Evolutionary conservation across 192 early-diverging fungal genomes (phyloP).

Genomic region (Rhizoclosmatium globosum): DNA sequence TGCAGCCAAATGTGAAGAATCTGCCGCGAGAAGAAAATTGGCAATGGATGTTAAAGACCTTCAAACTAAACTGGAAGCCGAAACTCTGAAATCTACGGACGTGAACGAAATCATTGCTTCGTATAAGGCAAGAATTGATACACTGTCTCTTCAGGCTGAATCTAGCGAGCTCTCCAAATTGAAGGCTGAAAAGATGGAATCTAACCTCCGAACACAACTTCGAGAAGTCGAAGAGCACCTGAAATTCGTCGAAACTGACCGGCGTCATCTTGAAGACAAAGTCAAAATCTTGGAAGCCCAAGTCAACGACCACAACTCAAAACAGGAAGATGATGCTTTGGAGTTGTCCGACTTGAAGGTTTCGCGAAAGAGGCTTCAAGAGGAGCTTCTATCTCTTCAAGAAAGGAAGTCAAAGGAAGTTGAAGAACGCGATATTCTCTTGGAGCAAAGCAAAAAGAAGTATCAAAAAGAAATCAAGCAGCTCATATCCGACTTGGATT

Average conservation of each 20-base stretch:
- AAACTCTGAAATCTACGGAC: constrained; percentile 66
- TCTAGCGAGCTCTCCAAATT: constrained; percentile 71
- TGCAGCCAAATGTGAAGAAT: constrained; percentile 69
- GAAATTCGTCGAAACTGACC: constrained; percentile 68
- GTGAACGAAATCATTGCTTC: constrained; percentile 60
- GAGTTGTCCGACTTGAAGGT: constrained; percentile 74
- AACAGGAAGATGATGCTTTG: constrained; percentile 77
- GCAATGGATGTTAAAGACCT: constrained; percentile 69
- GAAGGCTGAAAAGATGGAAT: constrained; percentile 81
- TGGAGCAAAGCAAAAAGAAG: constrained; percentile 80
- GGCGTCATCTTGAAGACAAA: constrained; percentile 70
- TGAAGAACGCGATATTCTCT: constrained; percentile 74
- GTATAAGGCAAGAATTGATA: constrained; percentile 66
- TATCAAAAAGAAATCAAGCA: constrained; percentile 88
- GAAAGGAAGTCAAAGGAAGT: constrained; percentile 79
- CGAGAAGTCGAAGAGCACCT: constrained; percentile 75
- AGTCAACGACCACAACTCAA: constrained; percentile 75
- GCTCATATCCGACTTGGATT: constrained; percentile 81
- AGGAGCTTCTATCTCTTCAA: constrained; percentile 73
- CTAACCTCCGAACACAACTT: constrained; percentile 66
- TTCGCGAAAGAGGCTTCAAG: constrained; percentile 77
- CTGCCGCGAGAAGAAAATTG: constrained; percentile 60
- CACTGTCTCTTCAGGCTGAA: constrained; percentile 64
- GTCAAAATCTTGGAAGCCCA: constrained; percentile 72
- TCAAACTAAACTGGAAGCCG: constrained; percentile 67